Base-by-base conservation (phyloP, 1,139 yeast species). In the Yamadazyma triangularis region DNA sequence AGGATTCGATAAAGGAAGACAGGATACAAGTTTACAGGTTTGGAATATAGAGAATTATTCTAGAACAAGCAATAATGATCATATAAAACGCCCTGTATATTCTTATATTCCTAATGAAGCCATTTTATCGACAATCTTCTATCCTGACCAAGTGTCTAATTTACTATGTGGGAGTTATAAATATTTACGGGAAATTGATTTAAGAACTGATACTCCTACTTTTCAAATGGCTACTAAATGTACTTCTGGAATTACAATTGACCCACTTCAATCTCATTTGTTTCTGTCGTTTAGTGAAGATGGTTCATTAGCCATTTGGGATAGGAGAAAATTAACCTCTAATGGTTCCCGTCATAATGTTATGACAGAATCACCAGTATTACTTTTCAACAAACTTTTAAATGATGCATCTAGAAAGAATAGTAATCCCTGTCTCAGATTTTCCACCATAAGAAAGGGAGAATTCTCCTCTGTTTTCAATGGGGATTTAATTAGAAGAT, bases 301-400 rank as follows among this genome's bases (percentile, higher is more conserved):
- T 47, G 95, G 96, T 1, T 75, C 93, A 0, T 60, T 88, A 35
- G 80, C 91, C 0, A 68, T 88, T 10, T 89, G 95, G 94, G 97
- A 89, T 52, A 70, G 94, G 38, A 69, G 96, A 37, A 79, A 73
- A 41, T 55, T 87, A 30, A 51, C 61, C 0, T 50, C 53, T 8
- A 48, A 40, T 23, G 34, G 35, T 3, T 29, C 43, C 18, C 53
- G 46, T 27, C 39, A 30, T 25, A 32, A 28, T 26, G 27, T 39
- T 11, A 48, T 61, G 9, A 51, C 62, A 3, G 79, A 73, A 34
- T 69, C 73, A 5, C 94, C 95, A 0, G 60, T 82, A 8, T 54
- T 86, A 25, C 70, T 75, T 20, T 82, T 87, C 49, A 77, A 74
- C 34, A 79, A 84, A 42, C 61, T 85, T 22, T 68, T 85, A 33